Percentiles rank a stretch among this genome's conserved stretches.
These are phyloP conservation scores for Schizochytrium sp. DNA, from an alignment of 108 stramenopile species.

Conservation along the genomic window DNA sequence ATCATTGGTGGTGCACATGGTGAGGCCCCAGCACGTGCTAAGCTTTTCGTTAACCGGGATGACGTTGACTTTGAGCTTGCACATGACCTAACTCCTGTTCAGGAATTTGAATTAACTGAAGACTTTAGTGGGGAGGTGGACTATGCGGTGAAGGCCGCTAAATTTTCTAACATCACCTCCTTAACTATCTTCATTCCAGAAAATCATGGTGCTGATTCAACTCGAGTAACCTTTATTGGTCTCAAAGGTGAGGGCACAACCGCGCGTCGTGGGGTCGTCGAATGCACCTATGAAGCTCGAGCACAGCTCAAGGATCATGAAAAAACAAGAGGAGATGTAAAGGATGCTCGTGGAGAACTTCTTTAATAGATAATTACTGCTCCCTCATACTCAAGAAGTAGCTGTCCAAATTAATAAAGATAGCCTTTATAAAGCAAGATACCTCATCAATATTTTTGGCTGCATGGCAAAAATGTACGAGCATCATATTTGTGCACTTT, in stretches of 20 bases:
- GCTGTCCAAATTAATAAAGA: too few relatives aligned
- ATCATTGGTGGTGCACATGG: slow-evolving; percentile 33
- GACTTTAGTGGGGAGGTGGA: slow-evolving; percentile 60
- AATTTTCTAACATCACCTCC: slow-evolving; percentile 31
- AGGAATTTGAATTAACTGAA: slow-evolving; percentile 46
- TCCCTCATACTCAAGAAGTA: background rate
- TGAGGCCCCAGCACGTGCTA: background rate
- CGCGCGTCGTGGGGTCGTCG: slow-evolving; percentile 59
- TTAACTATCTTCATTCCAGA: slow-evolving; percentile 63
- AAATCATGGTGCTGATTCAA: slow-evolving; percentile 59
- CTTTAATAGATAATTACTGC: background rate
- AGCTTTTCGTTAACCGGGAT: slow-evolving; percentile 60
- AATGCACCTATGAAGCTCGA: slow-evolving; percentile 62
- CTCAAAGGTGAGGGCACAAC: slow-evolving; percentile 64
- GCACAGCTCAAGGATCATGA: slow-evolving; percentile 49
- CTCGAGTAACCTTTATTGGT: slow-evolving; percentile 63
- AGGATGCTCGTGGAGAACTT: background rate
- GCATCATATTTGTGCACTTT: too few relatives aligned
- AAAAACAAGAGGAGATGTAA: slow-evolving; percentile 14
- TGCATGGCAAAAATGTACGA: too few relatives aligned
- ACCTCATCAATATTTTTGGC: too few relatives aligned
- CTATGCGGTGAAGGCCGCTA: slow-evolving; percentile 43
- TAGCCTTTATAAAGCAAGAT: too few relatives aligned
- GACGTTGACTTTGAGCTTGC: slow-evolving; percentile 65
- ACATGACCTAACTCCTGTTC: slow-evolving; percentile 40